Evolutionary conservation across 306 rosid genomes (phyloP), one percentile per base, ranked within the genome.

Genomic region (Carpinus viminea): DNA sequence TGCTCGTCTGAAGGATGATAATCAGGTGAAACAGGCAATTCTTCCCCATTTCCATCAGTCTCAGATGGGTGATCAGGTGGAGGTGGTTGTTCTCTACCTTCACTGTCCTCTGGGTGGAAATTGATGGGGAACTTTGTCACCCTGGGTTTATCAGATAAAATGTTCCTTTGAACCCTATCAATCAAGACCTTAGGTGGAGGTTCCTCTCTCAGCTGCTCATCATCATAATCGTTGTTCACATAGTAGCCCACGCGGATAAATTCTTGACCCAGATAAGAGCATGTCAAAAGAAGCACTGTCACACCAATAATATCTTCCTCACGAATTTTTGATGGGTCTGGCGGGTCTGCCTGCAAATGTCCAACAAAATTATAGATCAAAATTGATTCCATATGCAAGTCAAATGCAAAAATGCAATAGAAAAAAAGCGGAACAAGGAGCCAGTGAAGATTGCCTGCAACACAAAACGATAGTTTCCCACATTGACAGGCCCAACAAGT

Each of bases 221-320:
- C 97, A 70, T 82, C 97, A 72, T 94, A 94, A 76, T 94, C 98
- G 79, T 92, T 94, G 92, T 94, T 94, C 68, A 94, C 98, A 56
- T 91, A 94, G 81, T 91, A 94, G 46, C 97, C 98, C 75, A 94
- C 98, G 7, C 97, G 81, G 47, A 94, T 62, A 81, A 94, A 94
- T 80, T 94, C 95, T 74, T 94, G 97, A 60, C 97, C 93, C 69
- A 94, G 79, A 88, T 91, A 94, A 34, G 97, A 94, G 82, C 97
- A 94, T 11, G 97, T 92, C 78, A 92, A 82, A 45, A 92, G 83
- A 61, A 90, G 91, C 76, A 94, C 97, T 0, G 95, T 94, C 64
- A 92, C 97, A 57, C 97, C 97, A 64, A 89, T 89, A 48, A 91
- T 94, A 83, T 94, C 98, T 87, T 91, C 97, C 61, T 94, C 98